phyloP scores from a whole-genome alignment of 2,329 filamentous ascomycete genomes.

The Colletotrichum musae region DNA sequence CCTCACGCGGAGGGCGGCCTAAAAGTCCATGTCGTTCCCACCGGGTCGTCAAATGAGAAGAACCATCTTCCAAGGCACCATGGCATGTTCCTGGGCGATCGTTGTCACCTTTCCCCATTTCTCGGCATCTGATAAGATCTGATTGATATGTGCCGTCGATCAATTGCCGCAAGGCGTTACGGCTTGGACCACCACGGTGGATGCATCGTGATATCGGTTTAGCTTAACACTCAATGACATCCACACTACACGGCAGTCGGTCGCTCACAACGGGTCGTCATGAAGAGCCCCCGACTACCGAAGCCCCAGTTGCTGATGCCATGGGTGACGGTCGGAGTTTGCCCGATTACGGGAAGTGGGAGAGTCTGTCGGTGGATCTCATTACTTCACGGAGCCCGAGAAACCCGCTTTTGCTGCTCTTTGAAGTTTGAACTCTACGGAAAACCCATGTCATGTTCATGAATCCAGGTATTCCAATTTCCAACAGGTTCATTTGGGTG shows the following conservation, averaged over 20 bases:
- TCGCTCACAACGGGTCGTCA: neutral
- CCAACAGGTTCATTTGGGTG: no score
- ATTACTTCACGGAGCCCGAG: neutral
- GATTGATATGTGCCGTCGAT: constrained; percentile 25
- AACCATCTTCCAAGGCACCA: constrained; percentile 15
- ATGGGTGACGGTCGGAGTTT: neutral
- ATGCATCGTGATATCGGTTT: constrained; percentile 12
- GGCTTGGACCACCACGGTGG: constrained; percentile 1
- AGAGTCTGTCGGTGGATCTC: neutral
- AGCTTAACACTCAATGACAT: constrained; percentile 5
- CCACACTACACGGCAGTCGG: constrained; percentile 26
- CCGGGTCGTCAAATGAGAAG: constrained; percentile 2
- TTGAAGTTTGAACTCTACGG: neutral
- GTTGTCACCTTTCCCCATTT: constrained; percentile 13
- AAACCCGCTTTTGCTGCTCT: neutral
- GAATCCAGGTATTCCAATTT: no score
- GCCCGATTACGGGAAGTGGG: constrained; percentile 10
- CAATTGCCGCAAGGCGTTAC: constrained; percentile 16
- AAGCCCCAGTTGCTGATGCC: neutral
- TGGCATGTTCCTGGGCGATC: neutral
- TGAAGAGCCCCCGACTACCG: constrained; percentile 12
- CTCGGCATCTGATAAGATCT: constrained; percentile 34
- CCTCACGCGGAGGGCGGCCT: neutral
- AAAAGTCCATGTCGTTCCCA: neutral
- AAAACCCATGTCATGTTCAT: neutral